Evolutionary conservation across 2,329 filamentous ascomycete species (phyloP).

Genomic region (Colletotrichum coccodes): DNA sequence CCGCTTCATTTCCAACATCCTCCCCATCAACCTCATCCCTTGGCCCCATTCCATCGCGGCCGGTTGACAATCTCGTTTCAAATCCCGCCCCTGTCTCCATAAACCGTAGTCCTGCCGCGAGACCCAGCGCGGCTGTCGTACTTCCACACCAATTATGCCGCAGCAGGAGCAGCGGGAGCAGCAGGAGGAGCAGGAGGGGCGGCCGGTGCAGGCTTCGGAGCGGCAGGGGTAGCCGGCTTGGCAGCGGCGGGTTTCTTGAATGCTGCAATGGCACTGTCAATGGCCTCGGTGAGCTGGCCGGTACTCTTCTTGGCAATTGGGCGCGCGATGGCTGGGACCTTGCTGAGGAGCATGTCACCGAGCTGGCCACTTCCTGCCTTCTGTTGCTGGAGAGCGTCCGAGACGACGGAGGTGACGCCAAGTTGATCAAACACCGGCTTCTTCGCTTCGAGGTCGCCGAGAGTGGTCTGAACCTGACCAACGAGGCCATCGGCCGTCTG

Average conservation of each 20-base stretch:
- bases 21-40: neutral
- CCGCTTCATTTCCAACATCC: neutral
- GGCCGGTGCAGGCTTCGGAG: no score
- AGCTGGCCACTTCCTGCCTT: slow-evolving; percentile 14
- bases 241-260: neutral
- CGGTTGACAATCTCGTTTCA: neutral
- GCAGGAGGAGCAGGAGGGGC: neutral
- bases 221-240: neutral
- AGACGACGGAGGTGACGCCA: slow-evolving; percentile 19
- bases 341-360: slow-evolving; percentile 13
- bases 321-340: slow-evolving; percentile 24
- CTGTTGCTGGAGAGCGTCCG: slow-evolving; percentile 11
- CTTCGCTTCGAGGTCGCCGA: slow-evolving; percentile 23
- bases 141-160: neutral
- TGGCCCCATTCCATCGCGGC: no score
- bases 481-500: slow-evolving; percentile 21
- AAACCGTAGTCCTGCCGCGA: slow-evolving; percentile 5
- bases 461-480: slow-evolving; percentile 13
- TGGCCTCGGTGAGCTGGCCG: slow-evolving; percentile 12
- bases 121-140: slow-evolving; percentile 15
- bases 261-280: slow-evolving; percentile 20
- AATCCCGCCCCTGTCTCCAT: neutral
- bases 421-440: slow-evolving; percentile 31
- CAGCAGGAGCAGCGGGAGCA: neutral
- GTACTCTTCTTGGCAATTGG: slow-evolving; percentile 30